Evolutionary conservation across 345 rosid species (phyloP), one percentile per base, ranked within the genome.

Genomic region (Dipteronia sinensis): DNA sequence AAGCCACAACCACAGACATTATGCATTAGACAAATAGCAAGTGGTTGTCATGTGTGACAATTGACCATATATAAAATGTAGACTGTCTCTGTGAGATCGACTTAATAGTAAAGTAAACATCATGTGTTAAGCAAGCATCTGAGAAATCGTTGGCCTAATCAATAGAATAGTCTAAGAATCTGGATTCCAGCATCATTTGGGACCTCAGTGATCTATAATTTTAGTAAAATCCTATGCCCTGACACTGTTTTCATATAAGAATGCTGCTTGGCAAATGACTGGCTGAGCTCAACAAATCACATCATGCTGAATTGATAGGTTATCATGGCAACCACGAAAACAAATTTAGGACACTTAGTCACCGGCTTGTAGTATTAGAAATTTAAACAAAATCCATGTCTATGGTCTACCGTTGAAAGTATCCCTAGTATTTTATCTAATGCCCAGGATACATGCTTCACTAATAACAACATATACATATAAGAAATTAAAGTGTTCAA

Each of bases 21-120:
- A 4, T 20, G 7, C 63, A 29, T 44, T 67, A 29, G n/a, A 49
- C 71, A 20, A 79, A 75, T 29, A 16, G 61, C 72, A 34, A 69
- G 64, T 80, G 22, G 19, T 66, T 8, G 25, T 55, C 73, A 29
- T 1, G 2, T 12, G 27, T 53, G 51, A 20, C 15, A 20, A 20
- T 34, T 16, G 64, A 59, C 23, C 73, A 62, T 58, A 19, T 53
- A 59, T 61, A 7, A 66, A 68, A 62, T 69, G 23, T 34, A 12
- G 22, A 20, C 46, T 49, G 42, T 42, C 2, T 29, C 56, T 53
- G 12, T 3, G 22, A 71, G 15, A 71, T 55, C 13, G 6, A 46
- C n/a, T 22, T n/a, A 23, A 46, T 46, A 19, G 12, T 72, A 56
- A 72, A 23, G 38, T 10, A 10, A 34, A 34, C 16, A 34, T 23